Evolutionary conservation across 1,284 basidiomycete species (phyloP), one percentile per base, ranked within the genome.

Genomic region (Sporisorium iseilematis-ciliati): DNA sequence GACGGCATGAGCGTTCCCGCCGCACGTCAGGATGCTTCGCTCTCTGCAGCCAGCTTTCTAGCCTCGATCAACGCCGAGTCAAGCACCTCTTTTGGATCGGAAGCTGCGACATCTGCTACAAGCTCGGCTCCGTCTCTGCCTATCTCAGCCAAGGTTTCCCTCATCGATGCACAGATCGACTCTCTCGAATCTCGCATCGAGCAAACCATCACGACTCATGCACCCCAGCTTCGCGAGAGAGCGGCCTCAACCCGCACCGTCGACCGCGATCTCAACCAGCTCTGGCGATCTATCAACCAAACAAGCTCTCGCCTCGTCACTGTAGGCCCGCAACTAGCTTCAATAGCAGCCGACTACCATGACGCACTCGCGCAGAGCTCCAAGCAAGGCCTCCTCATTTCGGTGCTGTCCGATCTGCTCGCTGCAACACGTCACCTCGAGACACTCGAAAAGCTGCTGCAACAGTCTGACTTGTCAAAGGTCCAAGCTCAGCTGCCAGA

Each of bases 81-180:
- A 20, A 65, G 62, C 74, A 61, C 63, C 26, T 41, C 40, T 2
- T 68, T 57, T 38, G 68, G 58, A 2, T 50, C 62, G 8, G 46
- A 21, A 20, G 50, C 74, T 14, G 33, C 65, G 7, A 14, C 57
- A 29, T 21, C 43, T 23, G 42, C 57, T 21, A 38, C 64, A 42
- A 48, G n/a, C 12, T 55, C 63, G 20, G 56, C 58, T 7, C 75
- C 75, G 11, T 63, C 62, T 0, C 55, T 77, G 11, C 75, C 75
- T 10, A 67, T 75, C 41, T 77, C 75, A 2, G 70, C 75, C 59
- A 77, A 72, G 33, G 66, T 75, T 7, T 46, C 71, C 23, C 64
- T 77, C 38, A 68, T 77, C 42, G 72, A 77, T 43, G 72, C 75
- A n/a, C 63, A 77, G 59, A 77, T 75, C 48, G 75, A 75, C 18